Base-by-base conservation (phyloP, 768 basidiomycete genomes). In the Panaeolus papilionaceus region DNA sequence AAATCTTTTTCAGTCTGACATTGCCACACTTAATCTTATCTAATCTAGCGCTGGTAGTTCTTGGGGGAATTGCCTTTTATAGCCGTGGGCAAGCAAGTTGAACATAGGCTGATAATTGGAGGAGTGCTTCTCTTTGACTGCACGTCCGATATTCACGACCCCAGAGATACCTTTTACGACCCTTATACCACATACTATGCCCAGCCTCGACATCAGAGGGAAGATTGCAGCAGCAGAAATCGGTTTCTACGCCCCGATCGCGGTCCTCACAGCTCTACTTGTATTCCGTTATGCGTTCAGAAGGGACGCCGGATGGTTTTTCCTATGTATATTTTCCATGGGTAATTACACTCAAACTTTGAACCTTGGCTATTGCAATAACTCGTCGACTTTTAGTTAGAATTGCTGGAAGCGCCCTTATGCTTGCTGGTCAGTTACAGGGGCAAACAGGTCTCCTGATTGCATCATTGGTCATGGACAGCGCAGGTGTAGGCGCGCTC, bases 241-340 rank as follows among this genome's bases (percentile, higher is more conserved):
- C 54, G 85, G 77, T 14, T 84, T 89, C 68, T 92, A 91, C 75
- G 72, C 84, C 37, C 91, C 89, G 33, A 75, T 91, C 71, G 75
- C 85, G 23, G 68, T 80, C 63, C 64, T 89, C 42, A 81, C 86
- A 1, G 38, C 84, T 61, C 74, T 82, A 47, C 75, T 90, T 61
- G 76, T 83, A 61, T 72, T 82, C 62, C 86, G 82, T 38, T 88
- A 91, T 80, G 86, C 84, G 44, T 82, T 90, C 70, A 76, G 85
- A 66, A 81, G 83, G 49, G 85, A 89, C 75, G 86, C 83, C 38
- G 91, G 89, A 67, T 92, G 89, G 89, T 75, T 91, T n/a, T 85
- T 86, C 69, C 80, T 92, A n/a, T 80, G 86, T 54, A 76, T 89
- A 12, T 90, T 92, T 68, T 83, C 89, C 11, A 68, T 85, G 51